Base-by-base conservation (phyloP, 1,139 yeast species). In the Kodamaea ohmeri region DNA sequence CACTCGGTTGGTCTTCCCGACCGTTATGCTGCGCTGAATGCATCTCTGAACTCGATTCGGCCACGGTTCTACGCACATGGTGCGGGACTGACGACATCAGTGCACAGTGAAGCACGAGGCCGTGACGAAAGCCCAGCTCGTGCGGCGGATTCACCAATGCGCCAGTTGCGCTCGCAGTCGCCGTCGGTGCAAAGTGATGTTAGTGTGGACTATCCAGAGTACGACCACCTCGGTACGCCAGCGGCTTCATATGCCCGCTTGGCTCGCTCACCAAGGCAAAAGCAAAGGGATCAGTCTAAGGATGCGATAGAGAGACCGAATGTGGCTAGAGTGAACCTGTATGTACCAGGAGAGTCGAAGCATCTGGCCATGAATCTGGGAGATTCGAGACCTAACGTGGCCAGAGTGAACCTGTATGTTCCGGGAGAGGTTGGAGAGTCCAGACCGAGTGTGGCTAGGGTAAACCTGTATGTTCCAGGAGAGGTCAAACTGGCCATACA, bases 111-210 rank as follows among this genome's bases (percentile, higher is more conserved):
- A 26, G 20, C 11, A 11, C 25, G 26, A 4, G 34, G 26, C 4
- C 25, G 34, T 12, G 16, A 5, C 3, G 32, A 29, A 24, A 5
- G 7, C 20, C 20, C n/a, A 11, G 18, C 32, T 9, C 32, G 25
- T 13, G 32, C 16, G 4, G 15, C 25, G 12, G 18, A 31, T 7
- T 31, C 34, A 3, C 34, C 34, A 5, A 20, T 21, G 8, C 18
- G 25, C 7, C 19, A 20, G 13, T 31, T 31, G 19, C 34, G 34
- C 14, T 31, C 34, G 19, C 55, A 51, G 29, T 55, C 67, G 1
- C 61, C 67, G 6, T 57, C 66, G 8, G 46, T 55, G 16, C 67
- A 61, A 31, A 63, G 68, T 48, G 68, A 62, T 36, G 47, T 61
- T 13, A 61, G 67, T 40, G 38, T 60, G 37, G 67, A 61, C 35